Evolutionary conservation across 2,329 filamentous ascomycete genomes (phyloP), one percentile per base, ranked within the genome.

Genomic region (Penicillium frequentans): DNA sequence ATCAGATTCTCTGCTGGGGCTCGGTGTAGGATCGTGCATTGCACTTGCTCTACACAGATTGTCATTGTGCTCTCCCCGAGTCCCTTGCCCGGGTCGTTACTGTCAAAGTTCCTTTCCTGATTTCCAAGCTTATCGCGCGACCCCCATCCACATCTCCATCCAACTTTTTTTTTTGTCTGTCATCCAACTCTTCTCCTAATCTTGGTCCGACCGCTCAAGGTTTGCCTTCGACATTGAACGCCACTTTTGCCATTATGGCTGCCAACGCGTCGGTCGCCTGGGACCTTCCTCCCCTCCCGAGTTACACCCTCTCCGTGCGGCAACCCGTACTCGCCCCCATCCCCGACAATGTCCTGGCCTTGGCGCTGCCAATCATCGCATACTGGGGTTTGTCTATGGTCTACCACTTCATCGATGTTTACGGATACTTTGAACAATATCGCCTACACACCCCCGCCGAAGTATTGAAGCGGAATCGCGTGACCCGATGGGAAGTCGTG

Each of bases 361-460:
- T 96, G 57, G 74, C 93, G 47, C 79, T 90, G 14, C 93, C 93
- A 29, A 84, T 97, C 59, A 73, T 91, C 67, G 90, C 89, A 56
- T 99, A 99, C 82, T 99, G 95, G 95, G 77, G 79, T 23, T 78
- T 96, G 31, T 98, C 93, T 21, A 77, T 90, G 73, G 78, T 93
- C 72, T 99, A 96, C 79, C 93, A 98, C 80, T 71, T 87, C 65
- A 87, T 98, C 69, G 95, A 99, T 77, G 81, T 87, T 57, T 87
- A 88, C 77, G 91, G 97, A 74, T 79, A 93, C 37, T 96, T 93
- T 73, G 88, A 93, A 19, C 86, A 96, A 68, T 97, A 98, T 77
- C 89, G 95, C 61, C 82, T 99, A 43, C 95, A 99, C 77, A 98
- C 95, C 0, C 95, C 95, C 14, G 92, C 91, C 52, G 93, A 98